Percentiles rank a stretch among this genome's conserved stretches.
These are phyloP conservation scores for Pisolithus marmoratus DNA, from an alignment of 768 basidiomycete species.

Conservation along the genomic window DNA sequence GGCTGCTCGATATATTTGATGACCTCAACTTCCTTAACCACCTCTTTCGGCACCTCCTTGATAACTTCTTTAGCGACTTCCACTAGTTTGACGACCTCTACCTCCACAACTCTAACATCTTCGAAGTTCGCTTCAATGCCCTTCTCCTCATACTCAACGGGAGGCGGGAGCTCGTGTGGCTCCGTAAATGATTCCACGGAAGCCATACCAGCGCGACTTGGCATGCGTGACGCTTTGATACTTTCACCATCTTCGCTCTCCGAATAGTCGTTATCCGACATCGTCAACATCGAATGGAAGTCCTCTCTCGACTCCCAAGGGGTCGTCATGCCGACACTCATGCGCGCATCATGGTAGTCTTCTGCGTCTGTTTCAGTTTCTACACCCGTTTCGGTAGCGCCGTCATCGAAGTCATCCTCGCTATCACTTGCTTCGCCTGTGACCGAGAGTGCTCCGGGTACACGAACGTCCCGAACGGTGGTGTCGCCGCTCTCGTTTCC, in stretches of 20 bases:
- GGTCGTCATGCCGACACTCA: conserved; percentile 54
- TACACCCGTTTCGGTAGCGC: conserved; percentile 54
- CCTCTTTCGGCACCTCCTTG: conserved; percentile 15
- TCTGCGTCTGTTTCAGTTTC: conserved; percentile 65
- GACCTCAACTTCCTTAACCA: conserved; percentile 16
- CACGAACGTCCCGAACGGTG: conserved; percentile 27
- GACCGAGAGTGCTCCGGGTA: conserved; percentile 17
- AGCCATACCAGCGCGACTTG: conserved; percentile 24
- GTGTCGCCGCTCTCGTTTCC: conserved; percentile 33
- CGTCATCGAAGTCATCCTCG: conserved; percentile 39
- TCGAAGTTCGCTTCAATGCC: conserved; percentile 30
- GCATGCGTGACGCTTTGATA: conserved; percentile 58
- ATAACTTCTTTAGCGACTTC: conserved; percentile 24
- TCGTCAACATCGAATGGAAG: conserved; percentile 71
- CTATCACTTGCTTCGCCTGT: conserved; percentile 26
- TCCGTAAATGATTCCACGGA: conserved; percentile 21
- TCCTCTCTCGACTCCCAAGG: conserved; percentile 67
- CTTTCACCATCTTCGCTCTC: conserved; percentile 58
- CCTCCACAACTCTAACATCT: conserved; percentile 26
- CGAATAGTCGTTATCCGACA: conserved; percentile 62
- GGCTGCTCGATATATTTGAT: conserved; percentile 31
- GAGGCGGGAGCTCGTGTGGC: conserved; percentile 10
- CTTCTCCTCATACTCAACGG: conserved; percentile 48
- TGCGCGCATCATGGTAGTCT: conserved; percentile 73
- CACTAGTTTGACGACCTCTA: conserved; percentile 22